Evolutionary conservation across 2,329 filamentous ascomycete genomes (phyloP), one percentile per base, ranked within the genome.

Genomic region (Diaporthe vaccinii): DNA sequence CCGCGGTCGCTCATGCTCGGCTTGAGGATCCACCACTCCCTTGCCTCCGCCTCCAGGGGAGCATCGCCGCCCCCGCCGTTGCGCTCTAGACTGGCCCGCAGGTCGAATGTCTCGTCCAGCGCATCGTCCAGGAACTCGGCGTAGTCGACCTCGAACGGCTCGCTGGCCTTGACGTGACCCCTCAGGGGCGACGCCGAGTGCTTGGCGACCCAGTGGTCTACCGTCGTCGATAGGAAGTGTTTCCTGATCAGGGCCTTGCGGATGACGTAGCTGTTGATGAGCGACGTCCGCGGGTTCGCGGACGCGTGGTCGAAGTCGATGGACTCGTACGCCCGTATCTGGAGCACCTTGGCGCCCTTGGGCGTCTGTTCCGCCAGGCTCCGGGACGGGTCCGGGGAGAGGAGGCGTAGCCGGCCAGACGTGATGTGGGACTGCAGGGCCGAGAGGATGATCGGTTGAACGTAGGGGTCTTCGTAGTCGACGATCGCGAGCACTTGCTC

Each of bases 1-100:
- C 96, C 97, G 34, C 96, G 91, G 82, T 99, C 97, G 83, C 95
- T 98, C 97, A 99, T 98, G 12, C 96, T 94, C 0, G 97, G 96
- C 85, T 99, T 99, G 76, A 99, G 84, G 78, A 99, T 98, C 97
- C 97, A 99, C 96, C 96, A 99, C 82, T 97, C 92, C 75, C 89
- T 89, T 57, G 89, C 85, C 41, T 84, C 44, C 15, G 57, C 46
- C 31, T n/a, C 34, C 59, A 36, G n/a, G 39, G 41, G 34, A 28
- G 15, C 53, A 41, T 31, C 15, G 61, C 74, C 28, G 73, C 44
- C 41, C 25, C 20, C 65, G 39, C 90, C 90, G 79, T 98, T 98
- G 61, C 87, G 88, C 44, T 90, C 90, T 83, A 97, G 89, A 79
- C 94, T 96, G 74, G 95, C 94, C 28, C 93, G 89, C 70, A 99